Evolutionary conservation across 1,284 basidiomycete species (phyloP).

Genomic region (Coriolopsis trogii): DNA sequence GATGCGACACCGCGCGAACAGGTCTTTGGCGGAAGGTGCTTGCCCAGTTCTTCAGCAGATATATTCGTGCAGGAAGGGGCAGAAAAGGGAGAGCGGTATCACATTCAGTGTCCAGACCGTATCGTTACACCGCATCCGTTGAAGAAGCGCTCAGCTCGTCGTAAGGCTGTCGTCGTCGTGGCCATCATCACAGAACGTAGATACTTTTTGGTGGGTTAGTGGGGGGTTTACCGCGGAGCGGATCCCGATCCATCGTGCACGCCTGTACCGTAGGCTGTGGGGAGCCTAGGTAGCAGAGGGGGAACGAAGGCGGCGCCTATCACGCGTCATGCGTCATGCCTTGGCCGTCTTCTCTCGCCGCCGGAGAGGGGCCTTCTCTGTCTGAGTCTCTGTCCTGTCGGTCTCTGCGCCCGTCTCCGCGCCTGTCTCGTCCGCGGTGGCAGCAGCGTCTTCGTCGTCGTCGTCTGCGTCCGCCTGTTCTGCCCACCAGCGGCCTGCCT

Average conservation of each 20-base stretch:
- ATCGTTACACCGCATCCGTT: neutral
- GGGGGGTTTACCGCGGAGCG: too few species aligned
- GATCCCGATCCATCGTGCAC: neutral
- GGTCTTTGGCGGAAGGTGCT: too few species aligned
- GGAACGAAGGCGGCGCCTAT: neutral
- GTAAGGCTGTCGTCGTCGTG: neutral
- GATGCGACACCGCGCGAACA: too few species aligned
- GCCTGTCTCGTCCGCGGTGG: slow-evolving; percentile 15
- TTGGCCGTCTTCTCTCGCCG: slow-evolving; percentile 13
- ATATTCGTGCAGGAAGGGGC: too few species aligned
- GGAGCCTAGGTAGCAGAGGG: neutral
- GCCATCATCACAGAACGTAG: slow-evolving; percentile 11
- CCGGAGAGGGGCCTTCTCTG: slow-evolving; percentile 6
- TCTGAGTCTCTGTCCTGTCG: slow-evolving; percentile 13
- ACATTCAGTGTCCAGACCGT: neutral
- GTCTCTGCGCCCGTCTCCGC: slow-evolving; percentile 18
- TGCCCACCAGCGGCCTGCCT: slow-evolving; percentile 81
- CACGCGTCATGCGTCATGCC: neutral
- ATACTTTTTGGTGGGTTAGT: slow-evolving; percentile 11
- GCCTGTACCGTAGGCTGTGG: neutral
- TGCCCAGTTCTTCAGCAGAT: too few species aligned
- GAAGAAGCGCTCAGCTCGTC: too few species aligned
- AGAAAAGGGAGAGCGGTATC: neutral
- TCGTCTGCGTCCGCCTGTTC: slow-evolving; percentile 57
- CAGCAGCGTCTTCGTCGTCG: slow-evolving; percentile 25